Percentiles rank a stretch among this genome's conserved stretches.
Evolutionary conservation across 306 rosid genomes (phyloP).

Genomic region (Pueraria montana): DNA sequence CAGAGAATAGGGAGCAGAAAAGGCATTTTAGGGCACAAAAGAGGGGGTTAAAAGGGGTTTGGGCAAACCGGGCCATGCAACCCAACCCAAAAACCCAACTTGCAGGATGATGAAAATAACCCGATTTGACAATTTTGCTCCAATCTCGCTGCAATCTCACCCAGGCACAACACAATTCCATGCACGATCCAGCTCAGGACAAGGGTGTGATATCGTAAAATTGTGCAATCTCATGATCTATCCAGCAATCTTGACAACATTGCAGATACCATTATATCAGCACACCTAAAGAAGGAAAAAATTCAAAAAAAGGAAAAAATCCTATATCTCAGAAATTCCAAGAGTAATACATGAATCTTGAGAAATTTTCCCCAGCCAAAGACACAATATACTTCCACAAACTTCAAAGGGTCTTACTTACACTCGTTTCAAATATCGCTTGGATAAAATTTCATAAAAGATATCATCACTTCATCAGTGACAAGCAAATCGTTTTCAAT

Average conservation of each 20-base stretch:
- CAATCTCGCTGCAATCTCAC: background rate
- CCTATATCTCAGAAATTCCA: background rate
- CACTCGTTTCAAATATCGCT: background rate
- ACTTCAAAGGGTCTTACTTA: constrained; percentile 2
- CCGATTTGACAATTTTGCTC: background rate
- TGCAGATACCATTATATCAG: background rate
- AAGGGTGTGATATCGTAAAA: background rate
- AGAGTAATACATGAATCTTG: background rate
- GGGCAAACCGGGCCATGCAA: background rate
- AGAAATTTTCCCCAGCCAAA: constrained; percentile 4
- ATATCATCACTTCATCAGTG: background rate
- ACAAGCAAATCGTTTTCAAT: constrained; percentile 11
- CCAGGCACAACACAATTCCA: background rate
- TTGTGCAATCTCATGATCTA: background rate
- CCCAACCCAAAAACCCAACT: background rate
- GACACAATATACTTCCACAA: constrained; percentile 22
- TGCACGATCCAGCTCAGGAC: background rate
- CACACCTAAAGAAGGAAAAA: constrained; percentile 13
- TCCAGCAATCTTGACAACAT: background rate
- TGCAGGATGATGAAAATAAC: background rate
- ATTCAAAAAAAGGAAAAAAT: background rate
- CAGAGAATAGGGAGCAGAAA: background rate
- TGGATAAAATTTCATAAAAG: background rate
- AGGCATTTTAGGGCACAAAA: background rate
- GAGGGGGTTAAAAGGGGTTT: background rate